Evolutionary conservation across 139 green algal species (phyloP), one percentile per base, ranked within the genome.

Genomic region (Microglena sp.): DNA sequence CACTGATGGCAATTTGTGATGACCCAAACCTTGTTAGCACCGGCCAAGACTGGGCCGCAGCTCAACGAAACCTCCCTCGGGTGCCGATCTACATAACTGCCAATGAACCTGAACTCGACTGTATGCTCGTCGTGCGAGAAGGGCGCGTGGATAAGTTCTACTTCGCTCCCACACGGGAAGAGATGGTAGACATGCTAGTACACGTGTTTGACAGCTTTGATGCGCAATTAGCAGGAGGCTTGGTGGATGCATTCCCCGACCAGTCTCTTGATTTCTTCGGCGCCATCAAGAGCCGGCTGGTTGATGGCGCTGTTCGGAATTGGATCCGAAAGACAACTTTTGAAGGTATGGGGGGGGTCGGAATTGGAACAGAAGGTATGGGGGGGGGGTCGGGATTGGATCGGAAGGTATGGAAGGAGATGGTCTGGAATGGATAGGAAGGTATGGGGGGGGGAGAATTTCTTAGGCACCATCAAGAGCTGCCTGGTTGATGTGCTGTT

Each of bases 191-290:
- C 1, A 22, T 62, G 45, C 45, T 68, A 46, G 8, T 2, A 15
- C 6, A 4, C 3, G n/a, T 67, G 36, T 67, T 58, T 73, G 59
- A 44, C 4, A 0, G 33, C 32, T 1, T n/a, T 1, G 58, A 62
- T 3, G 67, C 66, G 18, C n/a, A n/a, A n/a, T n/a, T n/a, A n/a
- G n/a, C n/a, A n/a, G 45, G 44, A 0, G 46, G 30, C 2, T 57
- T 82, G 21, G 30, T 83, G 56, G 68, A 61, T 3, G 40, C 54
- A 24, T 83, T 83, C 45, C 73, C 73, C 1, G 6, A 15, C 29
- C 70, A 82, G 69, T 55, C 68, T 1, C 33, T 89, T 44, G 82
- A 89, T 69, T 89, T 89, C 31, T 89, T 79, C 34, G 75, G 74
- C 0, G 77, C 82, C 18, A 33, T 75, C 32, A 68, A 54, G 8